phyloP scores from a whole-genome alignment of 2,329 filamentous ascomycete genomes.

The Elsinoe australis region DNA sequence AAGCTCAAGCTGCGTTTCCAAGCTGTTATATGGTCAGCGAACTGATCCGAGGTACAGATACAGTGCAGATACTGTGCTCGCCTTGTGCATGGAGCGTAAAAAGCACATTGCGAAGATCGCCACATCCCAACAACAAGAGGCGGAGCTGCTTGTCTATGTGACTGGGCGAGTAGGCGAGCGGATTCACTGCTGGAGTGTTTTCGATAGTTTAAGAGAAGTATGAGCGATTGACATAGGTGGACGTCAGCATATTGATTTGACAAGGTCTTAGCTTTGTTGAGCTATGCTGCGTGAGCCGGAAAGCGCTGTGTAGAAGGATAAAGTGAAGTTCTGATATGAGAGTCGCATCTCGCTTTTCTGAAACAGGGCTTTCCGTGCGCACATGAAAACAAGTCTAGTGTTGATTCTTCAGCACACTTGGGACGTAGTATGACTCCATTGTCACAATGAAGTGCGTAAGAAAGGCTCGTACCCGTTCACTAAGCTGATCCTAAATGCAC shows the following conservation, averaged over 20 bases:
- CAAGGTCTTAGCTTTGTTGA: too few relatives aligned
- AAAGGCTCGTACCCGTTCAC: too few relatives aligned
- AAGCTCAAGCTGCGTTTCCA: neutral
- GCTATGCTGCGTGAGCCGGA: too few relatives aligned
- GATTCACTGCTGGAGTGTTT: conserved; percentile 47
- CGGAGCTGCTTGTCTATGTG: conserved; percentile 39
- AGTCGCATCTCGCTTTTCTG: too few relatives aligned
- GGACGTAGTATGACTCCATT: too few relatives aligned
- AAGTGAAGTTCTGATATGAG: too few relatives aligned
- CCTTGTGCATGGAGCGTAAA: conserved; percentile 45
- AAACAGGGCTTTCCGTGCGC: too few relatives aligned
- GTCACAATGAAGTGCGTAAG: too few relatives aligned
- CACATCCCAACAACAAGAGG: conserved; percentile 49
- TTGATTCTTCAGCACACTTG: too few relatives aligned
- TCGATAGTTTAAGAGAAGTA: conserved; percentile 36
- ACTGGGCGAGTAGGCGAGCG: conserved; percentile 43
- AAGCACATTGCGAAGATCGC: conserved; percentile 51
- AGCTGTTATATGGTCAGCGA: neutral
- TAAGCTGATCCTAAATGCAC: too few relatives aligned
- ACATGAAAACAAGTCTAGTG: too few relatives aligned
- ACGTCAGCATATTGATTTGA: conserved; percentile 20
- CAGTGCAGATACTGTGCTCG: conserved; percentile 31
- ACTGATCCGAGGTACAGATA: neutral
- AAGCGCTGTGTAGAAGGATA: too few relatives aligned
- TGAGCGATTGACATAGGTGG: conserved; percentile 12